Base-by-base conservation (phyloP, 1,284 basidiomycete species). In the Pseudozyma flocculosa region DNA sequence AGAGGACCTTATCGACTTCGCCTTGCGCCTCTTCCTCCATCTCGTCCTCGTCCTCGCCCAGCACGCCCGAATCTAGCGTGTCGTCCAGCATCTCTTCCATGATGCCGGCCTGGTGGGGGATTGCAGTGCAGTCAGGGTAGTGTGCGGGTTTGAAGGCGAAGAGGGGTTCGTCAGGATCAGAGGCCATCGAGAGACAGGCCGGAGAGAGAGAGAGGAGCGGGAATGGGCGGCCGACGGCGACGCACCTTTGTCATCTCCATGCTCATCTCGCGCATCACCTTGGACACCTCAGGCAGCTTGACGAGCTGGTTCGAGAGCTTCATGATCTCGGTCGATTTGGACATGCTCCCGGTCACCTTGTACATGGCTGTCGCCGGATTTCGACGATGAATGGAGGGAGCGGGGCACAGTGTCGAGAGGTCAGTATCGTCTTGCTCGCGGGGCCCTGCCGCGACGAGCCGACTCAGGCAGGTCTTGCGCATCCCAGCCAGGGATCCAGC, bases 261-360 rank as follows among this genome's bases (percentile, higher is more conserved):
- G 71, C 88, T 90, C 92, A 98, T 94, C 75, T 96, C 89, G 26
- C 92, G 85, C 95, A 99, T 98, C 0, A 86, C 85, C 63, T 87
- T 87, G 77, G 87, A 89, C 48, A 98, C 86, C 78, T 98, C 90
- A 17, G 95, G 95, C 32, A 98, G 82, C 76, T 87, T 92, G 72
- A 98, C 83, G 41, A 98, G 84, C 43, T 87, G 82, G 80, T 96
- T 98, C 4, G 93, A 94, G 30, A 93, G 83, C 81, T 90, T 98
- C 94, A 99, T 98, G 62, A 98, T 97, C 80, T 98, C 94, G 1
- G 94, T 93, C 11, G 91, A 94, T 80, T 93, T 97, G 80, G 96
- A 92, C 68, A 99, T 82, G 21, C 91, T 86, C 9, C 95, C 95
- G 2, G 95, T 97, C 38, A 98, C 91, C 81, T 98, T 99, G 70